Base-by-base conservation (phyloP, 805 yeast genomes). In the Torulaspora indica region DNA sequence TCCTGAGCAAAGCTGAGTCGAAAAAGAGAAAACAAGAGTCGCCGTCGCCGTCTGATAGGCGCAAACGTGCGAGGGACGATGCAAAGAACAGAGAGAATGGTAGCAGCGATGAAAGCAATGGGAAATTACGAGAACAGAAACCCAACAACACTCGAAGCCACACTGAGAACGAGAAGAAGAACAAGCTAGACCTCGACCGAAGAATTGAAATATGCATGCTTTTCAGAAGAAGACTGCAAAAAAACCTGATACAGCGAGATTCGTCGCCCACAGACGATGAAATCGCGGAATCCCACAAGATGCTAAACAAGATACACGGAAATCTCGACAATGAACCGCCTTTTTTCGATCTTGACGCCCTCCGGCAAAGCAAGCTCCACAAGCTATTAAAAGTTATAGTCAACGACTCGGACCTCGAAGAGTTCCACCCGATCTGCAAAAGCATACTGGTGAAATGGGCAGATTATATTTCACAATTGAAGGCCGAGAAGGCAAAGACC, bases 141-240 rank as follows among this genome's bases (percentile, higher is more conserved):
- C 27, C 31, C 10, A 35, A 29, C 10, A 22, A 24, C 4, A 35
- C 33, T 20, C 35, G 38, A 8, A 43, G 9, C 35, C 32, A 17
- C 27, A 18, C 32, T 17, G 20, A 23, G n/a, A 28, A 25, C n/a
- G 43, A 35, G 22, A 28, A 35, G 14, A 50, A 42, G 28, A 47
- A 41, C n/a, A 55, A 48, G 29, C 45, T 62, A 17, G 66, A 63
- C 40, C 47, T 48, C 25, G 38, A 57, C 12, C 53, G 60, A 9
- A 51, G 56, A 29, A 42, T 58, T 4, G 67, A 63, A 40, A 61
- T 61, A 14, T 53, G 61, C 8, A 33, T 52, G 25, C 42, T 62
- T 8, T 55, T 63, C 20, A 57, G 68, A 10, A 52, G 66, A 18
- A 61, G 61, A 44, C 49, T 63, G 10, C 68, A 63, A 37, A 53